Percentiles rank a stretch among this genome's conserved stretches.
phyloP scores from a whole-genome alignment of 345 rosid species.

The Sonneratia alba region DNA sequence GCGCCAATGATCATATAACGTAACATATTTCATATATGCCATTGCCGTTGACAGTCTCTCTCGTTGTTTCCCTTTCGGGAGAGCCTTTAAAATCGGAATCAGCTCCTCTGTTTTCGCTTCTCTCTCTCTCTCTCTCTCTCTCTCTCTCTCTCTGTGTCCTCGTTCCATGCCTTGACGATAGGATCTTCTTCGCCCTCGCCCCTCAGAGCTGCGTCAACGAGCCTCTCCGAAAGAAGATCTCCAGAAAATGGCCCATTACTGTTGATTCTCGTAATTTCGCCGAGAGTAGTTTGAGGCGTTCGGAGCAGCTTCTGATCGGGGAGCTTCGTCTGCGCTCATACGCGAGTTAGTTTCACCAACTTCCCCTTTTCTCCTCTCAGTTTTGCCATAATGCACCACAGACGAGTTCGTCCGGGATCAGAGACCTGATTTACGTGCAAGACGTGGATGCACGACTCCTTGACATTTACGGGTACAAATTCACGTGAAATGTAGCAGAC shows the following conservation, averaged over 20 bases:
- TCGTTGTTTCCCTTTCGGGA: too few relatives aligned
- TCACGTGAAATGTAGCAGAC: not conserved
- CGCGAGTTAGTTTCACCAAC: not conserved
- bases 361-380: too few relatives aligned
- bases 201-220: too few relatives aligned
- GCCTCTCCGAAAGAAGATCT: too few relatives aligned
- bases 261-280: too few relatives aligned
- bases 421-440: too few relatives aligned
- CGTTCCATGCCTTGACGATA: not conserved
- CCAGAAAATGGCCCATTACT: too few relatives aligned
- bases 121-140: too few relatives aligned
- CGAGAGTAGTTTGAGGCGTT: too few relatives aligned
- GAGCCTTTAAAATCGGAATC: not conserved
- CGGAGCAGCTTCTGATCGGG: not conserved
- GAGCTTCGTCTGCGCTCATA: not conserved
- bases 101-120: conserved; percentile 3
- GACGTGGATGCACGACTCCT: not conserved
- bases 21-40: too few relatives aligned
- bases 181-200: not conserved
- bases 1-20: too few relatives aligned
- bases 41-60: not conserved
- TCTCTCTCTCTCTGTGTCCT: not conserved
- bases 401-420: not conserved
- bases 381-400: not conserved
- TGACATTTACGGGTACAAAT: not conserved